Evolutionary conservation across 495 filamentous ascomycete genomes (phyloP).

Genomic region (Aspergillus kassunensis): DNA sequence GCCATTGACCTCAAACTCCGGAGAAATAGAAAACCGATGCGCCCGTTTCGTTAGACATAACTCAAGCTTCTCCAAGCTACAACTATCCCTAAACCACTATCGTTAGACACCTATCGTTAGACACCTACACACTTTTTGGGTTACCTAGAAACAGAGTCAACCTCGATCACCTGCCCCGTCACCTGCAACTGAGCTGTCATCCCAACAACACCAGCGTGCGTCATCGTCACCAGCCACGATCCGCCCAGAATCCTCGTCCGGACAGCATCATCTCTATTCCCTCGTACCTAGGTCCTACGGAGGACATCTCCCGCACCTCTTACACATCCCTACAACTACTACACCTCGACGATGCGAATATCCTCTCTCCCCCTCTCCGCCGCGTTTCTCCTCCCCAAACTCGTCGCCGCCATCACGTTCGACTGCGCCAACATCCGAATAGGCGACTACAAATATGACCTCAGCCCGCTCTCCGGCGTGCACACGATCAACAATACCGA

Average conservation of each 20-base stretch:
- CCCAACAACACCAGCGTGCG: slow-evolving; percentile 8
- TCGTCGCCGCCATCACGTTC: slow-evolving; percentile 45
- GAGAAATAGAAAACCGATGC: slow-evolving; percentile 4
- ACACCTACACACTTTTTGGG: no score
- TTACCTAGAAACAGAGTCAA: no score
- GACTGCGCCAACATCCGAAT: slow-evolving; percentile 60
- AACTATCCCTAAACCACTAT: no score
- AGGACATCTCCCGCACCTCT: background rate
- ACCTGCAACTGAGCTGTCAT: slow-evolving; percentile 7
- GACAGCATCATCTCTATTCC: background rate
- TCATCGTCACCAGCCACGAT: slow-evolving; percentile 7
- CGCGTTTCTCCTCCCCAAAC: slow-evolving; percentile 31
- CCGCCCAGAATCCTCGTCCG: no score
- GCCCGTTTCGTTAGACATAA: background rate
- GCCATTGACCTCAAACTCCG: background rate
- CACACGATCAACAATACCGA: slow-evolving; percentile 62
- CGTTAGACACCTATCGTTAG: no score
- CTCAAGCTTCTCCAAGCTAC: background rate
- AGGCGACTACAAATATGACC: slow-evolving; percentile 58
- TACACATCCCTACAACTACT: slow-evolving; percentile 2
- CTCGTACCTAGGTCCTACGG: slow-evolving; percentile 2
- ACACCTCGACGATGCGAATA: slow-evolving; percentile 37
- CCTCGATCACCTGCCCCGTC: slow-evolving; percentile 10
- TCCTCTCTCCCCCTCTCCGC: slow-evolving; percentile 46
- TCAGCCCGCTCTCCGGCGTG: slow-evolving; percentile 65